Percentiles rank a stretch among this genome's conserved stretches.
Conservation (phyloP, 352 stramenopile species). For the Thraustochytrium striatum region DNA sequence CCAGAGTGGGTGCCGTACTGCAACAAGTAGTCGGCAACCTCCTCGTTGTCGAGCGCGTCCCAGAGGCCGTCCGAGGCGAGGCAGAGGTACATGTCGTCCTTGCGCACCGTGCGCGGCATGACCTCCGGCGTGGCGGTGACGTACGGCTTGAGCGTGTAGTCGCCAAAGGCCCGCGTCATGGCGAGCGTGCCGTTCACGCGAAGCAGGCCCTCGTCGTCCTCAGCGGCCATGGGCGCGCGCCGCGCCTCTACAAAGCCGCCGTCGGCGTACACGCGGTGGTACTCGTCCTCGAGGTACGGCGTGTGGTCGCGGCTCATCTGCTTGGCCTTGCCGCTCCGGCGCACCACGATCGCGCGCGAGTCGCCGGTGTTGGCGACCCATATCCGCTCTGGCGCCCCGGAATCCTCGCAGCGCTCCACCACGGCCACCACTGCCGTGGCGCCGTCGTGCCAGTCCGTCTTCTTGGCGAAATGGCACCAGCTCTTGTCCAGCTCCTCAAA, state of each 20-base stretch:
- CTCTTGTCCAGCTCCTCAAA: conserved; percentile 40
- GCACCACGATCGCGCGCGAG: conserved; percentile 79
- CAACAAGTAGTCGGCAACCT: conserved; percentile 68
- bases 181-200: conserved; percentile 76
- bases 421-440: conserved; percentile 56
- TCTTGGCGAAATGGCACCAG: conserved; percentile 18
- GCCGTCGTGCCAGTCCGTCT: conserved; percentile 53
- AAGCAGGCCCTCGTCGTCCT: conserved; percentile 60
- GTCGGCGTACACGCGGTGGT: conserved; percentile 70
- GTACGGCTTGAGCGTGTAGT: conserved; percentile 83
- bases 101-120: neutral
- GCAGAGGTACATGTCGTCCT: conserved; percentile 72
- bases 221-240: conserved; percentile 68
- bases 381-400: conserved; percentile 67
- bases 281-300: conserved; percentile 79
- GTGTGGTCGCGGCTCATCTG: conserved; percentile 81
- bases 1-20: conserved; percentile 50
- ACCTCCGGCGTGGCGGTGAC: conserved; percentile 77
- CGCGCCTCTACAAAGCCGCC: conserved; percentile 64
- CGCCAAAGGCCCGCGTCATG: conserved; percentile 80
- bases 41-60: conserved; percentile 82
- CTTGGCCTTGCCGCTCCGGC: conserved; percentile 65
- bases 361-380: conserved; percentile 82
- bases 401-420: conserved; percentile 70
- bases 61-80: conserved; percentile 83